A percentile compares a stretch with the other conserved stretches of the same genome.
Conservation (phyloP, 2,329 filamentous ascomycete genomes). For the Fusarium denticulatum region DNA sequence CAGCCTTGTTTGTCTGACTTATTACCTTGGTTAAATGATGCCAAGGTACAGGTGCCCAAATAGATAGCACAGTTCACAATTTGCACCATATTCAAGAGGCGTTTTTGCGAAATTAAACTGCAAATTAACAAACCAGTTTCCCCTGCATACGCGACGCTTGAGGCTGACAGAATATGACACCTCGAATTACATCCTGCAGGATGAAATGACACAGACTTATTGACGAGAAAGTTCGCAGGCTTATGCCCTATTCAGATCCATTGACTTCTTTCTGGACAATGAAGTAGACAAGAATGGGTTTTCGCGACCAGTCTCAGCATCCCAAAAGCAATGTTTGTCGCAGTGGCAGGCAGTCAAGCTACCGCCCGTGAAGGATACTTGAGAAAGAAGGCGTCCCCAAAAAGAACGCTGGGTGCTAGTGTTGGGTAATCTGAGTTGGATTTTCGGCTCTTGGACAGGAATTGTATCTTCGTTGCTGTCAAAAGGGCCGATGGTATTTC, state of each 20-base stretch:
- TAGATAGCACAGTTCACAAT: background rate
- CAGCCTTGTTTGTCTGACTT: conserved; percentile 11
- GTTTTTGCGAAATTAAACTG: background rate
- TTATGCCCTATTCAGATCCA: background rate
- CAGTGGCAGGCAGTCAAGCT: background rate
- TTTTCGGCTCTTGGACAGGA: background rate
- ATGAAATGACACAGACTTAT: background rate
- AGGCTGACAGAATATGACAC: background rate
- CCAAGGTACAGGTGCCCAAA: background rate
- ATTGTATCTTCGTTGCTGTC: background rate
- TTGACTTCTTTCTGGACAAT: background rate
- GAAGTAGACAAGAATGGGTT: background rate
- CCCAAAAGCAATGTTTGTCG: background rate
- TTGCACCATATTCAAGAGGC: background rate
- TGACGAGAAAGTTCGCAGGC: background rate
- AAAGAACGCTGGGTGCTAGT: background rate
- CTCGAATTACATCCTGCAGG: background rate
- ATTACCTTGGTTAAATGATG: background rate
- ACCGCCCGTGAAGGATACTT: background rate
- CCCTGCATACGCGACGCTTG: background rate
- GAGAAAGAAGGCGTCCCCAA: background rate
- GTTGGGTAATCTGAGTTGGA: background rate
- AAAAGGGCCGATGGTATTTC: background rate
- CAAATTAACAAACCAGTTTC: background rate
- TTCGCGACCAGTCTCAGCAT: background rate